Evolutionary conservation across 2,329 filamentous ascomycete species (phyloP), one percentile per base, ranked within the genome.

Genomic region (Fusarium redolens): DNA sequence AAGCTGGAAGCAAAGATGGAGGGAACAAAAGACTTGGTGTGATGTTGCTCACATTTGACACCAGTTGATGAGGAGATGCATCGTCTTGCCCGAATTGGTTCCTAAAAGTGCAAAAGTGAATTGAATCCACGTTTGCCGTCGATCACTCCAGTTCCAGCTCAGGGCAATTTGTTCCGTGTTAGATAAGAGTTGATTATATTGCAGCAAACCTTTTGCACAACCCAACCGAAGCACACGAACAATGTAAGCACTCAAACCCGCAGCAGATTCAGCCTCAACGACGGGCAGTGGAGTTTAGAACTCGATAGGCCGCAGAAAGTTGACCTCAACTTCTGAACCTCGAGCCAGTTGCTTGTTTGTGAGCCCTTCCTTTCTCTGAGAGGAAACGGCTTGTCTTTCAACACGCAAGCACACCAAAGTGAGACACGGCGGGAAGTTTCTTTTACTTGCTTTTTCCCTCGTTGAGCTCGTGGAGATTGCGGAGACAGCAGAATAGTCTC

Each of bases 371-470:
- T 45, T 33, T 56, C 63, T 58, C 62, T 63, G 62, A 55, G 51
- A 54, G 54, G 52, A 57, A 66, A 60, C 37, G 40, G 37, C 62
- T 68, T 50, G 58, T 64, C 47, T 68, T 75, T 65, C 70, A 72
- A 75, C 68, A 61, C 74, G 67, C 71, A 69, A 52, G 44, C 63
- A 65, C 41, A 50, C 58, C 43, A 65, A 61, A 67, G 64, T 78
- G 73, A 78, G 74, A 78, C 76, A 78, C 63, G 44, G 61, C 73
- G 64, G 72, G 66, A 68, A 71, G 65, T 64, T 75, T 72, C 62
- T 59, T 69, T 59, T 63, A 65, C 57, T 72, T 77, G 68, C 71
- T 77, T 75, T 75, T 76, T 68, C 35, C 35, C 67, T 73, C 59
- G 58, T 56, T 65, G 62, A 64, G 69, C 68, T 75, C 75, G 76